Evolutionary conservation across 768 basidiomycete genomes (phyloP).

Genomic region (Podaxis sp.): DNA sequence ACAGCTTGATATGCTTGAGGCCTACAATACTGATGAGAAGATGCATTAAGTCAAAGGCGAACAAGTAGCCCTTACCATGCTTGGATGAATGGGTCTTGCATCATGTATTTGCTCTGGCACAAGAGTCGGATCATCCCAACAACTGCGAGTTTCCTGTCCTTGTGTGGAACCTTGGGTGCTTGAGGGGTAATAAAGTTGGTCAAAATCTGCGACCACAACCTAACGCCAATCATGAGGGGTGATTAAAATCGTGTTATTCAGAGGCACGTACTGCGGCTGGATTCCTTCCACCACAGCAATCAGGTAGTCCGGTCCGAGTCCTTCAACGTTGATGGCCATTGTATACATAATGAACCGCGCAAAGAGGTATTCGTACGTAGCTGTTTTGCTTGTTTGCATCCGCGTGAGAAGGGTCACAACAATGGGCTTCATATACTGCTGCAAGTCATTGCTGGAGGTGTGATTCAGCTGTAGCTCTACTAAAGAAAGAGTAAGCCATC

Average conservation of each 20-base stretch:
- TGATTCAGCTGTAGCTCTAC: not conserved
- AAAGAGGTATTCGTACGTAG: constrained; percentile 83
- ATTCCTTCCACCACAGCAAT: constrained; percentile 79
- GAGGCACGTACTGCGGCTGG: constrained; percentile 68
- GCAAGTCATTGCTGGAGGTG: constrained; percentile 52
- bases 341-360: constrained; percentile 74
- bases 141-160: constrained; percentile 81
- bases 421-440: constrained; percentile 71
- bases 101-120: constrained; percentile 69
- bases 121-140: constrained; percentile 81
- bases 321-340: constrained; percentile 72
- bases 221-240: constrained; percentile 15
- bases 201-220: constrained; percentile 79
- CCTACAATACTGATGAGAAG: constrained; percentile 41
- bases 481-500: constrained; percentile 17
- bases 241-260: not conserved
- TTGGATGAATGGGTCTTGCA: constrained; percentile 57
- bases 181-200: constrained; percentile 78
- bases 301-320: constrained; percentile 76
- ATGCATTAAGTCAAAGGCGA: not conserved
- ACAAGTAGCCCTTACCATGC: constrained; percentile 52
- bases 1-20: constrained; percentile 66
- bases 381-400: constrained; percentile 86
- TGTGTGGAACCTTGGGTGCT: constrained; percentile 72
- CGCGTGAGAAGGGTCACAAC: constrained; percentile 80